Base-by-base conservation (phyloP, 2,329 filamentous ascomycete genomes). In the Paecilomyces fulvus region DNA sequence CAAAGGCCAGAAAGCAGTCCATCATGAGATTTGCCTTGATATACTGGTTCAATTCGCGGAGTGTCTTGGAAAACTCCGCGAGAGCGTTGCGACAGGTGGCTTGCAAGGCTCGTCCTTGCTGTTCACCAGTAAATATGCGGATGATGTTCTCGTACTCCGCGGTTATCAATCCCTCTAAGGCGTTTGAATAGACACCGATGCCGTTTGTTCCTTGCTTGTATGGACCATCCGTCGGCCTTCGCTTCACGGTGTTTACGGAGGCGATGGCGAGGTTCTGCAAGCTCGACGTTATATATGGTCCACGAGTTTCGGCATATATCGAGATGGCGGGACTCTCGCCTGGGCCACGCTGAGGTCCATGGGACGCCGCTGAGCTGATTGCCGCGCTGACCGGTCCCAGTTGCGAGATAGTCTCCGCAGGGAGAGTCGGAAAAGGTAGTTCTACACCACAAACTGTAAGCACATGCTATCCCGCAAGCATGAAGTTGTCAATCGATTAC, bases 1-100 rank as follows among this genome's bases (percentile, higher is more conserved):
- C 94, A 70, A 95, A 99, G 7, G 91, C 91, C 52, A 99, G 81
- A 70, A 90, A 97, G 73, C 92, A 97, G 71, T 99, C 94, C 0
- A 90, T 96, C 62, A 85, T 83, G 43, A 96, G 77, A 67, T 96
- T 92, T 46, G 82, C 78, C 68, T 92, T 91, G 72, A 97, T 91
- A 67, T 96, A 92, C 52, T 83, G 81, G 70, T 97, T 96, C 30
- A 99, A 80, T 66, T 97, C 92, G 28, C 89, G 84, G 55, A 97
- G 74, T 0, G 94, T 96, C 63, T 90, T 86, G 5, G 88, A 85
- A 63, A 97, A 88, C 65, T 96, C 91, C 7, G 85, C 81, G 58
- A 99, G 79, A 11, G 92, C 83, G 31, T 83, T 79, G 65, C 90
- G 86, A 68, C 89, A 94, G 1, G 92, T 92, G 14, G 85, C 80